A percentile compares a stretch with the other conserved stretches of the same genome.
Conservation (phyloP, 129 eudicot species). For the Ambrosia trifida region DNA sequence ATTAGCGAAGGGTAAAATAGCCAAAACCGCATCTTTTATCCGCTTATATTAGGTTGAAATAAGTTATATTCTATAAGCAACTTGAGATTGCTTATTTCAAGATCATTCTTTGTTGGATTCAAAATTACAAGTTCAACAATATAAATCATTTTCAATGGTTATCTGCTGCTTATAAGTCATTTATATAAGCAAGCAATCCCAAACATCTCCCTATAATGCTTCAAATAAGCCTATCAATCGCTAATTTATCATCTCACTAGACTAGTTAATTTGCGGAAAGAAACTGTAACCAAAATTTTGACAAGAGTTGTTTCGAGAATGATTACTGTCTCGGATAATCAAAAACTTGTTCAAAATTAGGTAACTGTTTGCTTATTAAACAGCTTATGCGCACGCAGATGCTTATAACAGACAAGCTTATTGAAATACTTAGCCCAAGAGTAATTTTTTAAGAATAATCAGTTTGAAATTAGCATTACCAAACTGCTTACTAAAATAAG, state of each 20-base stretch:
- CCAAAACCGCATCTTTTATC: background rate
- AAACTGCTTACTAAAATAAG: too few species aligned
- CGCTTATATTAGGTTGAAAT: background rate
- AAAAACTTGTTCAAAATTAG: background rate
- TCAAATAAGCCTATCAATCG: background rate
- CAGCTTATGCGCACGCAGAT: background rate
- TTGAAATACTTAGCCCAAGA: background rate
- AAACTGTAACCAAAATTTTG: background rate
- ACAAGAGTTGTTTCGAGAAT: background rate
- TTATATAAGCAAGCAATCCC: background rate
- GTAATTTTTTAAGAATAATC: too few species aligned
- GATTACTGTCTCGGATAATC: background rate
- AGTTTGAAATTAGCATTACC: too few species aligned
- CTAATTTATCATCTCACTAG: conserved; percentile 3
- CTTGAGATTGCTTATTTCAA: background rate
- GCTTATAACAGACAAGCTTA: background rate
- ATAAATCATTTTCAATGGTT: background rate
- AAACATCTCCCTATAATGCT: background rate
- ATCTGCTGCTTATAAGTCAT: background rate
- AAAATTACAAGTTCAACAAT: background rate
- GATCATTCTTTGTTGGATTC: background rate
- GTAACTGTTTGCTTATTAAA: background rate
- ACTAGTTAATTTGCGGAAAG: background rate
- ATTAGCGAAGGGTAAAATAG: background rate
- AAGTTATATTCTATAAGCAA: background rate